Conservation (phyloP, 2,329 filamentous ascomycete species). For the Cladosporium velox region DNA sequence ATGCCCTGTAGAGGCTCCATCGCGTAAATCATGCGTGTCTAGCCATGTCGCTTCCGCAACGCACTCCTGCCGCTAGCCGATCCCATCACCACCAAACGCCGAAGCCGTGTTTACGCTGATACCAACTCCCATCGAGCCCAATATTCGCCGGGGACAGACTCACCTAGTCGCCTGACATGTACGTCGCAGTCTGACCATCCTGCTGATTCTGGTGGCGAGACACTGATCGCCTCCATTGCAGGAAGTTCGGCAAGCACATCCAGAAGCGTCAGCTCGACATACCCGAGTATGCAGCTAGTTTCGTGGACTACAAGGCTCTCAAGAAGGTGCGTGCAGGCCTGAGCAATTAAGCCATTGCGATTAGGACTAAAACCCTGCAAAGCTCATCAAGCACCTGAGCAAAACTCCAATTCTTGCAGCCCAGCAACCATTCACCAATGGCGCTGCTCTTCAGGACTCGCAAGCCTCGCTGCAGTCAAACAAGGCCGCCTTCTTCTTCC, state of each 20-base stretch:
- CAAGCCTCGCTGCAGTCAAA: conserved; percentile 91
- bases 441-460: conserved; percentile 63
- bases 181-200: neutral
- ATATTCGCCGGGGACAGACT: neutral
- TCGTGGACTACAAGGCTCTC: conserved; percentile 98
- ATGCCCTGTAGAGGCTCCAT: neutral
- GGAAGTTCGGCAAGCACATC: conserved; percentile 99
- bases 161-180: conserved; percentile 7
- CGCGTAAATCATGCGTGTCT: conserved; percentile 2
- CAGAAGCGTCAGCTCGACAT: conserved; percentile 99
- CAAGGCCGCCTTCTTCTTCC: conserved; percentile 98
- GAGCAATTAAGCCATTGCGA: too few relatives aligned
- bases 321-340: conserved; percentile 74
- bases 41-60: conserved; percentile 15
- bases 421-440: conserved; percentile 60
- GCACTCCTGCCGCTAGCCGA: conserved; percentile 13
- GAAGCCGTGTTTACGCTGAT: neutral
- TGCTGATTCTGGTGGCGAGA: neutral
- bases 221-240: conserved; percentile 42
- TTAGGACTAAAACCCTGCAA: neutral
- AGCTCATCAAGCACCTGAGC: conserved; percentile 98
- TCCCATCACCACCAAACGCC: conserved; percentile 7
- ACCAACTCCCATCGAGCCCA: neutral
- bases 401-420: conserved; percentile 82
- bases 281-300: conserved; percentile 97